Percentiles rank a stretch among this genome's conserved stretches.
Evolutionary conservation across 495 filamentous ascomycete species (phyloP).

Genomic region (Opeltia flavorubescens): DNA sequence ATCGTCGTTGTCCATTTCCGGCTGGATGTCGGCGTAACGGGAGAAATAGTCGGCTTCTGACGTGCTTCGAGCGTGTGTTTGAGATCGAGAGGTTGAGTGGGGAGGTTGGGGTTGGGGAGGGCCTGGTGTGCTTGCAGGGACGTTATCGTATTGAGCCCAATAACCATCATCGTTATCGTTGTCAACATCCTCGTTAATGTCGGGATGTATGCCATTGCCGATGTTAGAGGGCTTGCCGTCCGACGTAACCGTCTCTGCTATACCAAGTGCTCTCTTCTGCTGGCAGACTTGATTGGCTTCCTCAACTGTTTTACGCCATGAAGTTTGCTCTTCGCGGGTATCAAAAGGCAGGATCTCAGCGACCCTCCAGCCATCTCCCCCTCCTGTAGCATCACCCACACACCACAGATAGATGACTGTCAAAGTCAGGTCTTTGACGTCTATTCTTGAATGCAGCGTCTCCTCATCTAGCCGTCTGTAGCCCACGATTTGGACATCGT

Average conservation of each 20-base stretch:
- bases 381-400: conserved; percentile 49
- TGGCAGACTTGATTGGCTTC: conserved; percentile 27
- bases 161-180: conserved; percentile 83
- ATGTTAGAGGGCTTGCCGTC: neutral
- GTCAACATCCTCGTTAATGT: conserved; percentile 12
- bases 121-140: conserved; percentile 62
- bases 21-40: conserved; percentile 79
- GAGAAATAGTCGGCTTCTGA: conserved; percentile 70
- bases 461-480: conserved; percentile 75
- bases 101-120: conserved; percentile 32
- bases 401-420: conserved; percentile 53
- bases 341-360: conserved; percentile 59
- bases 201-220: conserved; percentile 1
- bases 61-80: conserved; percentile 23
- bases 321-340: conserved; percentile 18
- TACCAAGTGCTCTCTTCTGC: conserved; percentile 11
- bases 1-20: conserved; percentile 80
- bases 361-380: conserved; percentile 65
- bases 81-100: conserved; percentile 21
- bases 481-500: conserved; percentile 43
- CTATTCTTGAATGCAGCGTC: conserved; percentile 60
- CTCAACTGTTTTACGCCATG: conserved; percentile 34
- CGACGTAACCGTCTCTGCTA: too few relatives aligned
- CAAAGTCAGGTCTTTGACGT: conserved; percentile 39
- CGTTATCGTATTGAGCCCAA: conserved; percentile 88